These are phyloP conservation scores for Forsythia viridissima DNA, from an alignment of 257 asterid species.

Conservation along the genomic window DNA sequence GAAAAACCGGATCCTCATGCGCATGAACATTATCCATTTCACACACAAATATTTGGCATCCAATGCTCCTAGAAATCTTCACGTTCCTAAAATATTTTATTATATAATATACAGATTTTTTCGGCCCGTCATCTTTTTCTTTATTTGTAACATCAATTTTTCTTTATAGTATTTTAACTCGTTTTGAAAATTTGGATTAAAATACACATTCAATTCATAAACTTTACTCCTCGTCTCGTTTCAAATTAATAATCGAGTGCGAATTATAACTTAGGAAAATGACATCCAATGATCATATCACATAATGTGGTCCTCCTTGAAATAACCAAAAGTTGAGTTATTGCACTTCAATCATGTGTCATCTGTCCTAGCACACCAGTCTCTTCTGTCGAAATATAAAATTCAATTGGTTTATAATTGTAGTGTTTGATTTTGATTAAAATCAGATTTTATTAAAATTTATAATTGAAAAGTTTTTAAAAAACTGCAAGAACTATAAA, in stretches of 20 bases:
- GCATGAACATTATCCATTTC: conserved; percentile 31
- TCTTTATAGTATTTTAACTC: no score
- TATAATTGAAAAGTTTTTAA: no score
- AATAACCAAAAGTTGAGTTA: background rate
- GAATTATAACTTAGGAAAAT: background rate
- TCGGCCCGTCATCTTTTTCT: background rate
- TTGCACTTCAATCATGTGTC: background rate
- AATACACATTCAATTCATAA: no score
- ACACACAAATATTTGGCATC: conserved; percentile 35
- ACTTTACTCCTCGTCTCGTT: no score
- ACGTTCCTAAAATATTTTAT: background rate
- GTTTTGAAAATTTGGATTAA: no score
- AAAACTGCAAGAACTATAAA: no score
- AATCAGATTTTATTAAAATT: no score
- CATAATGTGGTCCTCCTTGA: background rate
- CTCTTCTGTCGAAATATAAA: background rate
- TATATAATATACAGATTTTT: background rate
- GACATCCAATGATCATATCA: background rate
- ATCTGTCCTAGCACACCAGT: background rate
- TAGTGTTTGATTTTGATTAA: no score
- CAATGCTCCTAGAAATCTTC: background rate
- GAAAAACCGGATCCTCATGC: conserved; percentile 15
- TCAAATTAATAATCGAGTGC: no score
- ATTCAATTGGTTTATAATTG: background rate
- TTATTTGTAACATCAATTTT: background rate